These are phyloP conservation scores for Alternaria gaisen DNA, from an alignment of 2,329 filamentous ascomycete genomes.

Conservation along the genomic window DNA sequence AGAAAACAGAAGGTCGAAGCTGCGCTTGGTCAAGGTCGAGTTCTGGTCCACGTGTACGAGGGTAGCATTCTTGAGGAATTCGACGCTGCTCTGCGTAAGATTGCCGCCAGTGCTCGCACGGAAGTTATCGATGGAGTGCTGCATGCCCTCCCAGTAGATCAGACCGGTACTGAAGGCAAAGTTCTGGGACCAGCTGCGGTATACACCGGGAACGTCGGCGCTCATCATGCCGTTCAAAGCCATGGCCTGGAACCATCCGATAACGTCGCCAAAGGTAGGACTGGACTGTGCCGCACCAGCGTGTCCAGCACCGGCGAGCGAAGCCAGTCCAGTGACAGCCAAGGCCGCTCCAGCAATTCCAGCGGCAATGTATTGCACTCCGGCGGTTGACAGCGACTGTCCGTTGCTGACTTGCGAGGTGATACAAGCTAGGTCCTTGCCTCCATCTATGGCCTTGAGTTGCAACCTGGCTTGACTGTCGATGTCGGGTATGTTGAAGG, in stretches of 20 bases:
- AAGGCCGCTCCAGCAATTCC: conserved; percentile 87
- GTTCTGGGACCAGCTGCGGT: conserved; percentile 89
- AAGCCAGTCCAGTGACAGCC: conserved; percentile 74
- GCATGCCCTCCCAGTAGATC: conserved; percentile 82
- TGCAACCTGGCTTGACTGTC: conserved; percentile 83
- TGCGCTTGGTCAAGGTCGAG: conserved; percentile 64
- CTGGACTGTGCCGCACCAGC: conserved; percentile 69
- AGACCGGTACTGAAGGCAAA: conserved; percentile 91
- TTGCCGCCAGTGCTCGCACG: conserved; percentile 84
- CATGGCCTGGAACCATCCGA: conserved; percentile 92
- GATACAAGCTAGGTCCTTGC: conserved; percentile 79
- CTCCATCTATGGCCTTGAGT: conserved; percentile 69
- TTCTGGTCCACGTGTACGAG: conserved; percentile 73
- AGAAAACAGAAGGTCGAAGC: conserved; percentile 58
- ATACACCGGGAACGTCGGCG: conserved; percentile 85
- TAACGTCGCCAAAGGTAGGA: conserved; percentile 84
- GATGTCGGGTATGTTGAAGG: conserved; percentile 90
- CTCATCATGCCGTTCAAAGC: conserved; percentile 97
- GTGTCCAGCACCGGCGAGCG: conserved; percentile 65
- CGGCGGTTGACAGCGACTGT: conserved; percentile 78
- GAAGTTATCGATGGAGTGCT: conserved; percentile 84
- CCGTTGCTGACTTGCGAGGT: conserved; percentile 84
- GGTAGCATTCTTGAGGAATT: conserved; percentile 77
- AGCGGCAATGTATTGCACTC: conserved; percentile 83
- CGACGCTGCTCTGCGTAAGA: conserved; percentile 79